Evolutionary conservation across 1,284 basidiomycete species (phyloP).

Genomic region (Hypsizygus ulmarius): DNA sequence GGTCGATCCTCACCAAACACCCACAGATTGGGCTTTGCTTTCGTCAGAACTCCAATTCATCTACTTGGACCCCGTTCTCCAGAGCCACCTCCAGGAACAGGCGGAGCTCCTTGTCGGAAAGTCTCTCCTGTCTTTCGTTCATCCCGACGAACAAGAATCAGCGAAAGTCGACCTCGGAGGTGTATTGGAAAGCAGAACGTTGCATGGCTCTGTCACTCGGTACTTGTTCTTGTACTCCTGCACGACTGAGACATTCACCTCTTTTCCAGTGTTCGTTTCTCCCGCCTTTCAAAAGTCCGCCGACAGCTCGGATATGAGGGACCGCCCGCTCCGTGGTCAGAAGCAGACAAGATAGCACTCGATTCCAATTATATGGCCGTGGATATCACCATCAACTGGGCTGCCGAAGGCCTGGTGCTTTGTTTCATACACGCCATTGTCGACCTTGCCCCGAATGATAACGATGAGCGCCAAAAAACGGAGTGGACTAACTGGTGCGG

Average conservation of each 20-base stretch:
- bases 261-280: conserved; percentile 65
- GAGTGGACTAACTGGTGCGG: conserved; percentile 96
- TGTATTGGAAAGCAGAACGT: conserved; percentile 76
- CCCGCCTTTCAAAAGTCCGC: conserved; percentile 67
- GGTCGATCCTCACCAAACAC: conserved; percentile 19
- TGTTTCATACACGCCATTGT: conserved; percentile 93
- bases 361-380: conserved; percentile 85
- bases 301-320: conserved; percentile 63
- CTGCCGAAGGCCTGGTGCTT: conserved; percentile 85
- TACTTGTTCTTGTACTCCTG: conserved; percentile 34
- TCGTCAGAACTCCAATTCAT: conserved; percentile 77
- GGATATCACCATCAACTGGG: conserved; percentile 94
- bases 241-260: conserved; percentile 14
- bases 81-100: conserved; percentile 73
- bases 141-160: conserved; percentile 83
- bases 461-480: conserved; percentile 74
- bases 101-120: conserved; percentile 69
- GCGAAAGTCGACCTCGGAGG: conserved; percentile 76
- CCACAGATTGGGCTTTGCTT: conserved; percentile 70
- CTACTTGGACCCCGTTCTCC: conserved; percentile 86
- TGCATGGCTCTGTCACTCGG: conserved; percentile 94
- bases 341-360: conserved; percentile 66
- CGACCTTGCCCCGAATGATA: conserved; percentile 77
- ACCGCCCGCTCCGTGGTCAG: conserved; percentile 50
- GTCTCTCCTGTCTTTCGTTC: conserved; percentile 82